Evolutionary conservation across 2,329 filamentous ascomycete genomes (phyloP).

Genomic region (Plectosphaerella sp.): DNA sequence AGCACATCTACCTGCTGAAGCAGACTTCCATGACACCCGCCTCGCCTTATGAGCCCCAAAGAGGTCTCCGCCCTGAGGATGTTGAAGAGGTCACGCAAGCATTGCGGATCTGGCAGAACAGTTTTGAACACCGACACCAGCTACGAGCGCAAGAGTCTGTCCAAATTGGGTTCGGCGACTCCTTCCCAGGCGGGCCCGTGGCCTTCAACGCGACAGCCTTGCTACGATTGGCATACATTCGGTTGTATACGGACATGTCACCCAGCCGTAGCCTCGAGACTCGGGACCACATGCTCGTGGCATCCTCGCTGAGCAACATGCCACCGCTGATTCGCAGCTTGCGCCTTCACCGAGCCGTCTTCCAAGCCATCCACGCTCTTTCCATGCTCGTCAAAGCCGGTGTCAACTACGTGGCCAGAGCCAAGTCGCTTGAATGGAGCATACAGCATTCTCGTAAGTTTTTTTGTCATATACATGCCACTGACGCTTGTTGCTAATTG

Average conservation of each 20-base stretch:
- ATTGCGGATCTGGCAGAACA: slow-evolving; percentile 52
- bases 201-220: slow-evolving; percentile 62
- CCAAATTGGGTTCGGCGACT: slow-evolving; percentile 42
- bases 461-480: background rate
- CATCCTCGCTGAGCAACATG: slow-evolving; percentile 53
- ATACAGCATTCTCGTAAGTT: slow-evolving; percentile 57
- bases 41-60: slow-evolving; percentile 43
- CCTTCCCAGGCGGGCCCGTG: slow-evolving; percentile 54
- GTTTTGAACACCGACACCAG: slow-evolving; percentile 53
- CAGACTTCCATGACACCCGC: slow-evolving; percentile 44
- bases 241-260: slow-evolving; percentile 61
- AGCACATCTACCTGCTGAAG: slow-evolving; percentile 67
- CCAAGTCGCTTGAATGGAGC: slow-evolving; percentile 58
- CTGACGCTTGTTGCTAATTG: slow-evolving; percentile 12
- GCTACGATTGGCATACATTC: slow-evolving; percentile 57
- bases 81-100: slow-evolving; percentile 53
- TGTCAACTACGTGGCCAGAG: slow-evolving; percentile 57
- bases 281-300: slow-evolving; percentile 58
- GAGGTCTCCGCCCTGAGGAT: slow-evolving; percentile 48
- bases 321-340: slow-evolving; percentile 55
- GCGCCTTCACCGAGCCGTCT: slow-evolving; percentile 58
- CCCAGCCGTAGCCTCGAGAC: slow-evolving; percentile 61
- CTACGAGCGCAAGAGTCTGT: slow-evolving; percentile 43
- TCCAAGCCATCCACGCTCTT: slow-evolving; percentile 65
- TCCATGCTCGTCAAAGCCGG: slow-evolving; percentile 62